phyloP scores from a whole-genome alignment of 805 yeast genomes.

The Kuraishia capsulata region DNA sequence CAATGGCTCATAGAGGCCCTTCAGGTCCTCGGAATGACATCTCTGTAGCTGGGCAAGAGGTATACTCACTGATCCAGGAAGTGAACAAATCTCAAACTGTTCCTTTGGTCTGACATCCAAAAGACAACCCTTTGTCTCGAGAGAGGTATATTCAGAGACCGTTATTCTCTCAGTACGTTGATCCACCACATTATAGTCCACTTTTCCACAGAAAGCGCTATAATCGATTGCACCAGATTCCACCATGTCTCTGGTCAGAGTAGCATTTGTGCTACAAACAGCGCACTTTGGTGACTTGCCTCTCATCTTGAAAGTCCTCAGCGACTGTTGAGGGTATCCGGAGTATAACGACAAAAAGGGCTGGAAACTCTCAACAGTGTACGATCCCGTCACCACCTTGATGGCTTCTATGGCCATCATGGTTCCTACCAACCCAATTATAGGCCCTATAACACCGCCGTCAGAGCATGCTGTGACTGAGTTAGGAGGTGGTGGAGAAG shows the following conservation, averaged over 20 bases:
- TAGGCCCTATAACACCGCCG: slow-evolving; percentile 93
- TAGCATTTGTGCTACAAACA: slow-evolving; percentile 51
- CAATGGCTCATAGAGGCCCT: slow-evolving; percentile 18
- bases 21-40: slow-evolving; percentile 16
- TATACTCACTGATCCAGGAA: slow-evolving; percentile 53
- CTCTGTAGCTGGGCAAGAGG: slow-evolving; percentile 45
- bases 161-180: slow-evolving; percentile 37
- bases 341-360: slow-evolving; percentile 66
- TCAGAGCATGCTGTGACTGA: slow-evolving; percentile 81
- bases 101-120: slow-evolving; percentile 75
- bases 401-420: slow-evolving; percentile 86
- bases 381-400: slow-evolving; percentile 55
- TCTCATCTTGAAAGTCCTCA: slow-evolving; percentile 77
- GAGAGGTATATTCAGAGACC: slow-evolving; percentile 22
- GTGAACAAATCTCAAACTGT: slow-evolving; percentile 60
- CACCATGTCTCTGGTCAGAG: slow-evolving; percentile 38
- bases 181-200: slow-evolving; percentile 34
- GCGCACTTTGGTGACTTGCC: slow-evolving; percentile 49
- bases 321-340: slow-evolving; percentile 56
- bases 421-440: slow-evolving; percentile 86
- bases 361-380: slow-evolving; percentile 39
- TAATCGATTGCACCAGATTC: slow-evolving; percentile 47
- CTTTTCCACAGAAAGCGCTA: slow-evolving; percentile 63
- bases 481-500: slow-evolving; percentile 81
- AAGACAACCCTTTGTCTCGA: slow-evolving; percentile 21